phyloP scores from a whole-genome alignment of 768 basidiomycete species.

The Boletus rufocinnamomeus region DNA sequence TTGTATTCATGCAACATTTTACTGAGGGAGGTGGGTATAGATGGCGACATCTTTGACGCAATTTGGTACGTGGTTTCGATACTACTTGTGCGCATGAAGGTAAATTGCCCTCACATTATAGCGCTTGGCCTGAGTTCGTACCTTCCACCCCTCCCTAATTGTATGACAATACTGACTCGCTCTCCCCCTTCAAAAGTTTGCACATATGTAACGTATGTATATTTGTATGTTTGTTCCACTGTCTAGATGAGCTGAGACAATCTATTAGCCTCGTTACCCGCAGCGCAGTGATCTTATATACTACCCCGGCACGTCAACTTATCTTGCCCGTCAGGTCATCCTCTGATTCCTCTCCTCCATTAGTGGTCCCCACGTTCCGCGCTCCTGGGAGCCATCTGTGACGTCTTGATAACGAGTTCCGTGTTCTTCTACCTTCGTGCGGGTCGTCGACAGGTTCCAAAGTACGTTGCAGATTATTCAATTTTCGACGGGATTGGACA shows the following conservation, averaged over 20 bases:
- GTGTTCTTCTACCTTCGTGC: conserved; percentile 25
- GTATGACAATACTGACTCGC: neutral
- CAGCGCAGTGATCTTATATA: neutral
- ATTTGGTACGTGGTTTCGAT: too few species aligned
- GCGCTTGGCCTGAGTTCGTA: conserved; percentile 12
- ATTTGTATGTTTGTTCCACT: neutral
- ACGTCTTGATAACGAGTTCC: conserved; percentile 20
- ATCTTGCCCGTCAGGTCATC: neutral
- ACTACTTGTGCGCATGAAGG: neutral
- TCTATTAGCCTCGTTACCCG: neutral
- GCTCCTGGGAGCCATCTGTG: conserved; percentile 11
- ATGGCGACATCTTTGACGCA: too few species aligned
- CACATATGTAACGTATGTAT: neutral
- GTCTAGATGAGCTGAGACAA: neutral
- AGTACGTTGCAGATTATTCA: neutral
- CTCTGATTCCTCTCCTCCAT: neutral
- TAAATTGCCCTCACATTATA: neutral
- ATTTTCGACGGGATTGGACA: too few species aligned
- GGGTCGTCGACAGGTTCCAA: conserved; percentile 9
- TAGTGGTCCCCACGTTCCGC: conserved; percentile 34
- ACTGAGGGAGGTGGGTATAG: neutral
- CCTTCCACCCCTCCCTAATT: too few species aligned
- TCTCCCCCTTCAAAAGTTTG: neutral
- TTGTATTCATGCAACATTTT: neutral
- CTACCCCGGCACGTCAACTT: neutral